Evolutionary conservation across 768 basidiomycete genomes (phyloP), one percentile per base, ranked within the genome.

Genomic region (Mrakia blollopis): DNA sequence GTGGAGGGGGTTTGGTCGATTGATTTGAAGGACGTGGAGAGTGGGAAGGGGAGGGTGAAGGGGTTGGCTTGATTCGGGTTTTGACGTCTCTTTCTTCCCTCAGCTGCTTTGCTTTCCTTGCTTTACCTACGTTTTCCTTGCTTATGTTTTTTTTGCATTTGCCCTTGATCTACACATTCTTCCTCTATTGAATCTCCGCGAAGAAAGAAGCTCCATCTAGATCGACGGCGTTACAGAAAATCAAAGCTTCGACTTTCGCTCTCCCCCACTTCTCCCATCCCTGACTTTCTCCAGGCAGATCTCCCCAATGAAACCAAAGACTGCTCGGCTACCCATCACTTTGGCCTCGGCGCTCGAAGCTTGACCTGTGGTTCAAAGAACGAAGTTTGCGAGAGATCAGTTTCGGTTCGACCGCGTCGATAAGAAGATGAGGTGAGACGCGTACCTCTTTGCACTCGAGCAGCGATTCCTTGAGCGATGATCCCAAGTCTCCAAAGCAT

Each of bases 21-120:
- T 50, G 47, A 16, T 50, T 21, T 50, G 47, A 50, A 50, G 47
- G 47, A 21, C 2, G 62, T 37, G 44, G 73, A 62, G 62, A 9
- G 52, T 25, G 71, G 71, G 37, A 74, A 74, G 73, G 65, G 50
- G 21, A 65, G 65, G 63, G 65, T 74, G 44, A 65, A 74, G 44
- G 73, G 73, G 21, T 18, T 50, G 16, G 47, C 47, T 50, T 50
- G 47, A 50, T 21, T 21, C 7, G 47, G 47, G 9, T 50, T 21
- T 50, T 4, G 47, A 50, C 47, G 47, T 18, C 16, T 50, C 47
- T 50, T 50, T 50, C 47, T 2, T 50, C 21, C 21, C 47, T n/a
- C n/a, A n/a, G n/a, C n/a, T n/a, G 47, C 21, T 50, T 21, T 18
- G 47, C 18, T 50, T 50, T 2, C 18, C 18, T 50, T 50, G 16